Conservation (phyloP, 352 stramenopile species). For the Phytophthora pluvialis region DNA sequence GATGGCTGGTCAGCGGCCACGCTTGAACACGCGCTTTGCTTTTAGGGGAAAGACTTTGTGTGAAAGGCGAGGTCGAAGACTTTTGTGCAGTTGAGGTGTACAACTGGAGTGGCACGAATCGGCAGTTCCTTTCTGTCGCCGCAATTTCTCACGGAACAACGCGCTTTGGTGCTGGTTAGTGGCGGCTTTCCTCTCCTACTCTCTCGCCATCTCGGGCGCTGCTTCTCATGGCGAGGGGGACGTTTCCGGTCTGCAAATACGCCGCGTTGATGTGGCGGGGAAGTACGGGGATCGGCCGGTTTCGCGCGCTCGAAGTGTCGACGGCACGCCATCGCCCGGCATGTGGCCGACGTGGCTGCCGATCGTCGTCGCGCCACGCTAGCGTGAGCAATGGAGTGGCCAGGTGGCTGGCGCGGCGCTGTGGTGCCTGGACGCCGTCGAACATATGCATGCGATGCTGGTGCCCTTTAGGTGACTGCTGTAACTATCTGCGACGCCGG, state of each 20-base stretch:
- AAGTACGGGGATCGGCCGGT: background rate
- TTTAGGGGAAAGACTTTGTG: background rate
- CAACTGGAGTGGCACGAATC: constrained; percentile 3
- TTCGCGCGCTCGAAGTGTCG: constrained; percentile 1
- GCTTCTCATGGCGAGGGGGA: constrained; percentile 2
- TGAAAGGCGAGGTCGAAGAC: background rate
- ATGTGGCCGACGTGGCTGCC: background rate
- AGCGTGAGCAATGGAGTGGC: constrained; percentile 15
- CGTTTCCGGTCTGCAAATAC: constrained; percentile 7
- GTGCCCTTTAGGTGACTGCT: background rate
- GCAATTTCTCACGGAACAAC: constrained; percentile 1
- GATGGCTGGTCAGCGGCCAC: constrained; percentile 22
- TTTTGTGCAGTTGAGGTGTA: background rate
- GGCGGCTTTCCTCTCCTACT: constrained; percentile 12
- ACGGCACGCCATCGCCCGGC: constrained; percentile 9
- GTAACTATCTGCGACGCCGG: constrained; percentile 12
- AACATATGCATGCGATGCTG: constrained; percentile 16
- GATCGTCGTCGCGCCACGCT: constrained; percentile 13
- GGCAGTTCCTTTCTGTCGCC: background rate
- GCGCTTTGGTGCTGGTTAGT: background rate
- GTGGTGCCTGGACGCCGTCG: constrained; percentile 17
- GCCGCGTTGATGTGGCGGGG: background rate
- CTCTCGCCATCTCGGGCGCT: background rate
- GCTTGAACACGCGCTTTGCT: constrained; percentile 15
- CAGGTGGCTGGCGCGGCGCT: constrained; percentile 1